Evolutionary conservation across 1,139 yeast species (phyloP).

Genomic region (Lodderomyces margitis): DNA sequence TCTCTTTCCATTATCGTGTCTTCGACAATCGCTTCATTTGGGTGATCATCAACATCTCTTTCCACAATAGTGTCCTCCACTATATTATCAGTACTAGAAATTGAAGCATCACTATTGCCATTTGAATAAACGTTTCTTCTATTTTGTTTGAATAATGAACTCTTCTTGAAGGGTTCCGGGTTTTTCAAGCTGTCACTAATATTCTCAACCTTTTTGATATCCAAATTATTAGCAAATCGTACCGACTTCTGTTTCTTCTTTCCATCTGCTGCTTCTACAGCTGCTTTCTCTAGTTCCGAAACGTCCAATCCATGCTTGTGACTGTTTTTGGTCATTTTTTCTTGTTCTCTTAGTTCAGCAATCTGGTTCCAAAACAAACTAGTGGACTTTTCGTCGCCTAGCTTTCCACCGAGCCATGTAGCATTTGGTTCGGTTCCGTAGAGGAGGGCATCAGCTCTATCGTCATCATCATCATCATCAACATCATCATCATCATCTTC

Average conservation of each 20-base stretch:
- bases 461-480: slow-evolving; percentile 27
- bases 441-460: slow-evolving; percentile 16
- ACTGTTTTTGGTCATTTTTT: background rate
- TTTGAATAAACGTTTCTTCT: slow-evolving; percentile 3
- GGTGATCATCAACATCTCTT: slow-evolving; percentile 7
- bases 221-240: slow-evolving; percentile 49
- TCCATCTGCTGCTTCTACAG: background rate
- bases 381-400: slow-evolving; percentile 11
- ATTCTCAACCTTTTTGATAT: slow-evolving; percentile 60
- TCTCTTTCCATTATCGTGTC: slow-evolving; percentile 2
- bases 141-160: slow-evolving; percentile 18
- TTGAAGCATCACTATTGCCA: background rate
- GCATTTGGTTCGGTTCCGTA: slow-evolving; percentile 13
- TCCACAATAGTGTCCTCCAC: slow-evolving; percentile 9
- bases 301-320: slow-evolving; percentile 1
- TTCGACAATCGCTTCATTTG: slow-evolving; percentile 4
- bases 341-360: slow-evolving; percentile 20
- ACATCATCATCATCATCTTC: slow-evolving; percentile 26
- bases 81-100: no score
- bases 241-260: slow-evolving; percentile 42
- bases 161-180: slow-evolving; percentile 17
- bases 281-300: slow-evolving; percentile 6
- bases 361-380: slow-evolving; percentile 32
- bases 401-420: slow-evolving; percentile 6
- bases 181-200: slow-evolving; percentile 45